These are phyloP conservation scores for Penicillium malachiteum DNA, from an alignment of 495 filamentous ascomycete genomes.

Conservation along the genomic window DNA sequence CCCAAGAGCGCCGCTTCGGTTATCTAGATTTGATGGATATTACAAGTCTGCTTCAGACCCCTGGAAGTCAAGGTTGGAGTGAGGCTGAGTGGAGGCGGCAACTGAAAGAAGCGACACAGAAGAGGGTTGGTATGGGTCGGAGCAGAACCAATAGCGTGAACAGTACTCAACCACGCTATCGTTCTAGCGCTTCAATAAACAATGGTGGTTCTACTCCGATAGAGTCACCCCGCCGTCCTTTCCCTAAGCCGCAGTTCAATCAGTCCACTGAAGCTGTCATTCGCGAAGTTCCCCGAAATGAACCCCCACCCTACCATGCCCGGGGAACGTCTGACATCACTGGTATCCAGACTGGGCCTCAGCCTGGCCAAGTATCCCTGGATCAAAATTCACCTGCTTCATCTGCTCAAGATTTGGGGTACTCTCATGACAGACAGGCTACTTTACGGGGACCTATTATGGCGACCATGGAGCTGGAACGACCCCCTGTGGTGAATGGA, in stretches of 20 bases:
- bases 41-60: constrained; percentile 68
- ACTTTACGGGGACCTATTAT: constrained; percentile 25
- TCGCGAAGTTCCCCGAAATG: constrained; percentile 26
- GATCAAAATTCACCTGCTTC: constrained; percentile 34
- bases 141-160: constrained; percentile 59
- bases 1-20: constrained; percentile 80
- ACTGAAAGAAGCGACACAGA: constrained; percentile 86
- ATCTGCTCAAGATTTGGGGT: constrained; percentile 44
- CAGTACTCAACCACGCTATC: constrained; percentile 58
- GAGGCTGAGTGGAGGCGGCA: constrained; percentile 89
- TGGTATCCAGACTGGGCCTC: constrained; percentile 23
- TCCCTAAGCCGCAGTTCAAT: constrained; percentile 43
- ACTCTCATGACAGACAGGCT: constrained; percentile 18
- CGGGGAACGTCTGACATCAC: constrained; percentile 57
- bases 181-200: constrained; percentile 63
- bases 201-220: constrained; percentile 36
- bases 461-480: constrained; percentile 62
- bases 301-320: constrained; percentile 43
- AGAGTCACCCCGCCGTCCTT: constrained; percentile 38
- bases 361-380: constrained; percentile 25
- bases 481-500: constrained; percentile 29
- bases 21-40: constrained; percentile 91
- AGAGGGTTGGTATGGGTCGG: constrained; percentile 61
- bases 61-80: constrained; percentile 75
- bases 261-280: constrained; percentile 41